A percentile compares a stretch with the other conserved stretches of the same genome.
Evolutionary conservation across 1,284 basidiomycete species (phyloP).

Genomic region (Marasmius tenuissimus): DNA sequence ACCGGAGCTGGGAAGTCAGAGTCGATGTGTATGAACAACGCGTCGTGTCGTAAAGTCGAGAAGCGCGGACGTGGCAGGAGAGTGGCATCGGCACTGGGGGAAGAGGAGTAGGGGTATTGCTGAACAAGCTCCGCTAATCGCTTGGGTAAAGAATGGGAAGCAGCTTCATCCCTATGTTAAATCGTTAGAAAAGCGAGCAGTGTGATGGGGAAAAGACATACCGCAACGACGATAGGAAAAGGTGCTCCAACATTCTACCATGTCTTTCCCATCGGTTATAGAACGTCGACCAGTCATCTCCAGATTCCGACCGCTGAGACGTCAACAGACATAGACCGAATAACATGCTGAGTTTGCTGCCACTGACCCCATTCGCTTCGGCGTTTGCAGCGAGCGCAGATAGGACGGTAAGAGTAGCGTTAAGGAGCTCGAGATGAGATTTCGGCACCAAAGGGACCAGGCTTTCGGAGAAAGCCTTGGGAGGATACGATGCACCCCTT

Average conservation of each 20-base stretch:
- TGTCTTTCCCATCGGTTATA: slow-evolving; percentile 71
- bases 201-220: slow-evolving; percentile 26
- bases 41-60: slow-evolving; percentile 60
- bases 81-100: slow-evolving; percentile 36
- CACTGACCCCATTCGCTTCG: slow-evolving; percentile 69
- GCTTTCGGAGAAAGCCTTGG: slow-evolving; percentile 57
- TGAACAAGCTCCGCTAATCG: slow-evolving; percentile 69
- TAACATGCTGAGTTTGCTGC: slow-evolving; percentile 70
- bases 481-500: slow-evolving; percentile 52
- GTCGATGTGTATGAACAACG: slow-evolving; percentile 65
- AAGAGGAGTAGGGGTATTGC: slow-evolving; percentile 58
- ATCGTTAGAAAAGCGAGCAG: slow-evolving; percentile 1
- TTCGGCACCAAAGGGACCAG: slow-evolving; percentile 57
- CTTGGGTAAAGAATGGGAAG: slow-evolving; percentile 56
- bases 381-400: slow-evolving; percentile 68
- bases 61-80: slow-evolving; percentile 59
- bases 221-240: slow-evolving; percentile 72
- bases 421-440: slow-evolving; percentile 57
- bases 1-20: slow-evolving; percentile 40
- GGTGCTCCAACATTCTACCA: slow-evolving; percentile 69
- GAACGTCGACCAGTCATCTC: slow-evolving; percentile 60
- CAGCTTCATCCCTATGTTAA: slow-evolving; percentile 55
- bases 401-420: slow-evolving; percentile 56
- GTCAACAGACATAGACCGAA: slow-evolving; percentile 72
- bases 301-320: slow-evolving; percentile 39